Base-by-base conservation (phyloP, 164 flowering plant genomes). In the Aristolochia californica region DNA sequence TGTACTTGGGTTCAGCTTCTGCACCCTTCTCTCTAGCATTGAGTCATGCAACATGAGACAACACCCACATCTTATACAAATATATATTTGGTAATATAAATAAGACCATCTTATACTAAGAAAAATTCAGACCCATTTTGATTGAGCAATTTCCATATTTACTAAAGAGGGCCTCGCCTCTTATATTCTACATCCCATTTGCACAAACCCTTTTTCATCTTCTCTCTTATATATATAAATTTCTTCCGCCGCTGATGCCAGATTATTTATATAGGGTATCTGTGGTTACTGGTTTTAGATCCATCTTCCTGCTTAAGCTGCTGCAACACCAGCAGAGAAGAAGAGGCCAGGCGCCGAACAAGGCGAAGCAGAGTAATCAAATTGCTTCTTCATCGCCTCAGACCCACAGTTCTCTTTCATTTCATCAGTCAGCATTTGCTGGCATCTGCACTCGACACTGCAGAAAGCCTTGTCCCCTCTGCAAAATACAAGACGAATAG, bases 391-490 rank as follows among this genome's bases (percentile, higher is more conserved):
- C 69, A 60, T 54, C 11, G 68, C 64, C 62, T 60, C 73, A 43
- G 76, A 60, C 30, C 62, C 73, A 40, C 68, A 62, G 10, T 71
- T 78, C 45, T 80, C 81, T 49, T 64, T 78, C 67, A 15, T 56
- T 22, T 80, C 81, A 22, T 83, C 84, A 0, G 52, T 64, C 38
- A 58, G 34, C 12, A 83, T 80, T 55, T 83, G 77, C 43, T 67
- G 69, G 74, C 53, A 61, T 20, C 88, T 74, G 63, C 88, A 83
- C 57, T 83, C 88, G 13, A 59, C 71, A 45, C 87, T 82, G 60
- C 87, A 82, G 64, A 79, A 81, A 48, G 82, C 83, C 26, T 78
- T 74, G 43, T 80, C 88, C 13, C 84, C 84, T 54, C 84, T 82
- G 78, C 78, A 74, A 66, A 43, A 43, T 22, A 16, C 28, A 44